phyloP scores from a whole-genome alignment of 2,329 filamentous ascomycete species.

The Rhytidhysteron rufulum region DNA sequence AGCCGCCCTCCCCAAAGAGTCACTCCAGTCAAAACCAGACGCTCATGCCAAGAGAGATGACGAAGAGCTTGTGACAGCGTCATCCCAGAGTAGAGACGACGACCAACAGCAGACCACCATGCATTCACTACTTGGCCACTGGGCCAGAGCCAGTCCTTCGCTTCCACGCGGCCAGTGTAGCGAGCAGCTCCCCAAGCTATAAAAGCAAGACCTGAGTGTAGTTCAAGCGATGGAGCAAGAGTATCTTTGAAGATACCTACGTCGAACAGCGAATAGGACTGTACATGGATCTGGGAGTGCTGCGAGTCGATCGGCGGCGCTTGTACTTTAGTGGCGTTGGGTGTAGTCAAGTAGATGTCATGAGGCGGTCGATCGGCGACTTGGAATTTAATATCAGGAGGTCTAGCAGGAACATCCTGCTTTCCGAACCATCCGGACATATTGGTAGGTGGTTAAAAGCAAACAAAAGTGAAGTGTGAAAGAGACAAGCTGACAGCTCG shows the following conservation, averaged over 20 bases:
- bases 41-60: conserved; percentile 52
- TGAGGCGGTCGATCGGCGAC: conserved; percentile 27
- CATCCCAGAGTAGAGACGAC: conserved; percentile 46
- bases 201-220: conserved; percentile 51
- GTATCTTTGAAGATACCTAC: conserved; percentile 53
- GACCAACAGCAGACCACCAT: conserved; percentile 58
- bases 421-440: conserved; percentile 24
- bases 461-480: too few species aligned
- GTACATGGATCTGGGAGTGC: conserved; percentile 30
- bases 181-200: conserved; percentile 51
- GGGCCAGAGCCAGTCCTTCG: conserved; percentile 61
- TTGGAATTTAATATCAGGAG: conserved; percentile 28
- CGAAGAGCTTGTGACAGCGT: conserved; percentile 45
- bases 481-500: too few species aligned
- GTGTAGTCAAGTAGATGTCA: conserved; percentile 29
- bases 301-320: conserved; percentile 17
- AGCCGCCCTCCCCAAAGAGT: conserved; percentile 57
- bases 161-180: conserved; percentile 52
- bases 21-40: conserved; percentile 53
- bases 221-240: conserved; percentile 51
- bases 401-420: conserved; percentile 15
- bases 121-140: conserved; percentile 53
- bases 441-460: neutral
- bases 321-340: conserved; percentile 7
- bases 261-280: conserved; percentile 29